Conservation (phyloP, 2,329 filamentous ascomycete genomes). For the Talaromyces sp. region DNA sequence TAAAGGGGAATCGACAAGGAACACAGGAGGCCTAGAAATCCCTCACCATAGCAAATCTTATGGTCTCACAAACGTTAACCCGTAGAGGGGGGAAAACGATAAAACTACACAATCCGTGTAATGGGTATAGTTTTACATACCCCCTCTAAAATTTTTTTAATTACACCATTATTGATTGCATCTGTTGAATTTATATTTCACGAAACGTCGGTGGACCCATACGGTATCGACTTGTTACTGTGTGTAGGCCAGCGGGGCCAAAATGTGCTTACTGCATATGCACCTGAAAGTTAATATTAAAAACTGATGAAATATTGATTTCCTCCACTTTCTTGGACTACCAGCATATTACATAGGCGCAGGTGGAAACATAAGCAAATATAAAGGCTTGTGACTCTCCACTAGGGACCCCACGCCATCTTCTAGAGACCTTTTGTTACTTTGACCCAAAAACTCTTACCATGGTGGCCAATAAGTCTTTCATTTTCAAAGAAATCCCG, state of each 20-base stretch:
- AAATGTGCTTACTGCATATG: not conserved
- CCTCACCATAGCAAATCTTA: not conserved
- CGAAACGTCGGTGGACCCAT: not conserved
- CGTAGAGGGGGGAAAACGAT: not conserved
- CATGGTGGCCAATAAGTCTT: conserved; percentile 56
- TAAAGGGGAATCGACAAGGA: not conserved
- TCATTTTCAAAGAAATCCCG: conserved; percentile 69
- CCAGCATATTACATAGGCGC: not conserved
- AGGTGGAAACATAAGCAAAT: not conserved
- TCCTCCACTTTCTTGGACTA: not conserved
- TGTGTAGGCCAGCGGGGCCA: not conserved
- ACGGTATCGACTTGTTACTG: not conserved
- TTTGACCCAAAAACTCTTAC: not conserved
- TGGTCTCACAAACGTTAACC: too few relatives aligned
- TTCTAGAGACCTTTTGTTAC: not conserved
- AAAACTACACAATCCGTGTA: not conserved
- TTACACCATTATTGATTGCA: not conserved
- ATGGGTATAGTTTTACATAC: not conserved
- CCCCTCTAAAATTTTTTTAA: not conserved
- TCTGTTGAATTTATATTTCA: not conserved
- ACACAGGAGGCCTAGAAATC: not conserved
- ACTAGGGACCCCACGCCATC: not conserved
- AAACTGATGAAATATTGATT: not conserved
- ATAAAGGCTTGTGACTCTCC: not conserved
- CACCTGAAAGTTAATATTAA: not conserved